Evolutionary conservation across 306 rosid species (phyloP), one percentile per base, ranked within the genome.

Genomic region (Ammopiptanthus mongolicus): DNA sequence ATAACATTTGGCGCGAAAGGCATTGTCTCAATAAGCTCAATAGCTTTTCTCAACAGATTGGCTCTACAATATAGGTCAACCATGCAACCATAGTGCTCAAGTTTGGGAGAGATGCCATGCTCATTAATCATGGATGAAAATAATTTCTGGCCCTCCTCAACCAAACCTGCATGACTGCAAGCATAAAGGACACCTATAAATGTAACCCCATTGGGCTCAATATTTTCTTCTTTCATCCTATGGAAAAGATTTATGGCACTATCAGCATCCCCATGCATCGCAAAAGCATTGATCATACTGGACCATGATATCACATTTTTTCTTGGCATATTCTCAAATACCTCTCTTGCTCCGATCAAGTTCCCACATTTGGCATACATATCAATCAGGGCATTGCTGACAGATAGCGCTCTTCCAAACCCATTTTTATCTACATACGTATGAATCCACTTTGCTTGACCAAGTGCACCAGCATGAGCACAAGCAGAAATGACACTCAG

Each of bases 101-200:
- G 96, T 78, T 83, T 81, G 25, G 93, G 95, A 88, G 88, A 69
- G 62, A 94, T 88, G 39, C 85, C 83, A 29, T 84, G 76, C 55
- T 91, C 93, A 67, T 78, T 52, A 34, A 73, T 78, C 98, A 94
- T 88, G 12, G 88, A 91, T 53, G 84, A 81, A 73, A 88, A 94
- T 22, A 91, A 46, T 41, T 71, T 73, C 66, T 53, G 72, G 13
- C 95, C 96, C 76, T 88, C 84, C 75, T 88, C 87, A 64, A 90
- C 93, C 31, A 91, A 80, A 69, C 98, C 97, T 0, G 85, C 91
- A 74, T 94, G 98, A 78, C 97, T 83, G 59, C 98, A 94, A 22
- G 98, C 98, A 85, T 89, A 91, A 28, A 94, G 97, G 55, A 90
- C 86, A n/a, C 95, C 92, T 5, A 94, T 85, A 67, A 94, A 94